These are phyloP conservation scores for Eremochloa ophiuroides DNA, from an alignment of 176 grass and related monocot species.

Conservation along the genomic window DNA sequence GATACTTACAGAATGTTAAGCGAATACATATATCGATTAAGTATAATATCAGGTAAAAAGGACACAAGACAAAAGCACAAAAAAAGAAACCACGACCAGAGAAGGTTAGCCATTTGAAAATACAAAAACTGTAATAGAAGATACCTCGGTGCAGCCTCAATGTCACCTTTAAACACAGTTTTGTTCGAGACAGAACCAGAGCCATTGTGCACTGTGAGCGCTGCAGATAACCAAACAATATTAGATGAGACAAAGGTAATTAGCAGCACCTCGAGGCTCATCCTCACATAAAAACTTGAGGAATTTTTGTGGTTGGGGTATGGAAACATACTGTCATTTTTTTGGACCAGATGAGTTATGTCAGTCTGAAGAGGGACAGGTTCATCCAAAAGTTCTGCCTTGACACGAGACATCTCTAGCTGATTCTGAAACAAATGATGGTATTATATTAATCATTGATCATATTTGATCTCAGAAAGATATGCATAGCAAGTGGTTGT, in stretches of 20 bases:
- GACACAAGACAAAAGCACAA: neutral
- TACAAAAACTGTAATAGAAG: neutral
- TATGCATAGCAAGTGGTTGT: neutral
- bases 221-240: conserved; percentile 2
- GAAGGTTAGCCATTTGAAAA: neutral
- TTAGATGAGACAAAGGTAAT: neutral
- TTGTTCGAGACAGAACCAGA: conserved; percentile 23
- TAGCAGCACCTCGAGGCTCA: neutral
- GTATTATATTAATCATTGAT: neutral
- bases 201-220: neutral
- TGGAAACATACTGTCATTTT: neutral
- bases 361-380: neutral
- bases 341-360: neutral
- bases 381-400: conserved; percentile 9
- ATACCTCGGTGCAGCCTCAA: conserved; percentile 36
- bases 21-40: neutral
- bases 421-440: neutral
- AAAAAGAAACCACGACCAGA: neutral
- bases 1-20: neutral
- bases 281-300: neutral
- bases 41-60: neutral
- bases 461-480: neutral
- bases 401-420: neutral
- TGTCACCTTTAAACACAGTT: conserved; percentile 23
- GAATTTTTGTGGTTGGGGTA: neutral